These are phyloP conservation scores for Brasilioporus rufonigricans DNA, from an alignment of 768 basidiomycete species.

Conservation along the genomic window DNA sequence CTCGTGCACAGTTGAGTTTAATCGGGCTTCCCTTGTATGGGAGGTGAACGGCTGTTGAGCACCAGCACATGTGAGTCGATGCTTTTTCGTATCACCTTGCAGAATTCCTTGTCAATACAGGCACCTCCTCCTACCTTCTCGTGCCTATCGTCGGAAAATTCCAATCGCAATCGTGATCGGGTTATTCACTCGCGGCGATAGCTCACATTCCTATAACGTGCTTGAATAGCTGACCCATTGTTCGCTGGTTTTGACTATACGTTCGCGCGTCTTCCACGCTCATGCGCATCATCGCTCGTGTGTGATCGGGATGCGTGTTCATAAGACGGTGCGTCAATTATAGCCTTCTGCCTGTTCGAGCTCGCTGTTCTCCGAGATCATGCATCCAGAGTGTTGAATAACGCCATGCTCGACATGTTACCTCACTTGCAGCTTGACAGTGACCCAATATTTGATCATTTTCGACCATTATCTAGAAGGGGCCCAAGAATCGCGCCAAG, in stretches of 20 bases:
- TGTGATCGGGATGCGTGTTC: constrained; percentile 9
- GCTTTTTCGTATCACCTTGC: not conserved
- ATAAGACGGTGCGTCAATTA: constrained; percentile 12
- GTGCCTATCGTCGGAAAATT: not conserved
- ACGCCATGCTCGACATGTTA: not conserved
- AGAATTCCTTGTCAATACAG: not conserved
- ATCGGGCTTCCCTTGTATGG: not conserved
- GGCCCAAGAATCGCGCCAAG: not conserved
- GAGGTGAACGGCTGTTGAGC: constrained; percentile 12
- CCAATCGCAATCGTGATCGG: not conserved
- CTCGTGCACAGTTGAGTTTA: constrained; percentile 11
- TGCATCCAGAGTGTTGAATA: not conserved
- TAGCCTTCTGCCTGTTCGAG: not conserved
- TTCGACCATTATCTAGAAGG: not conserved
- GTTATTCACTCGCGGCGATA: constrained; percentile 4
- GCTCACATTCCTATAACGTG: constrained; percentile 12
- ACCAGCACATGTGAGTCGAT: constrained; percentile 1
- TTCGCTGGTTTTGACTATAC: constrained; percentile 16
- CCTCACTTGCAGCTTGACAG: not conserved
- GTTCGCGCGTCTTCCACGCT: constrained; percentile 6
- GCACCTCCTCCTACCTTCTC: not conserved
- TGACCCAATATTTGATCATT: not conserved
- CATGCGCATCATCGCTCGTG: not conserved
- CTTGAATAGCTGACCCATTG: constrained; percentile 12
- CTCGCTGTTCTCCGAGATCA: too few species aligned